Base-by-base conservation (phyloP, 352 stramenopile genomes). In the Pythium rishiriense region DNA sequence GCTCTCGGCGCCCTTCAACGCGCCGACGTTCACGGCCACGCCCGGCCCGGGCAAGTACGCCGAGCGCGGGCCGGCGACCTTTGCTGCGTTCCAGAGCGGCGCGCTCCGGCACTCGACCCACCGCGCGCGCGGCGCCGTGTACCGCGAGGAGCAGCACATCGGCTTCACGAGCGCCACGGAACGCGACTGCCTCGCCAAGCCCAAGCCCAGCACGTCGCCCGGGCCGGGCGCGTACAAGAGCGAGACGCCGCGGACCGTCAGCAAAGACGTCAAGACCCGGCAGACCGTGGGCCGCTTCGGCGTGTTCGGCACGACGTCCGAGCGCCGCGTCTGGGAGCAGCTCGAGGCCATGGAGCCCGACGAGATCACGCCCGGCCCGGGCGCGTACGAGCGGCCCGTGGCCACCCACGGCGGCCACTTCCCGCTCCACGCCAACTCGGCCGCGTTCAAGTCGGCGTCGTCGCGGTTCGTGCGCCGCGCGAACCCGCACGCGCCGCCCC, bases 291-390 rank as follows among this genome's bases (percentile, higher is more conserved):
- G 84, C 2, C 79, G 84, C 43, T 83, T 85, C 46, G 82, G 84
- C 28, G 73, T 88, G 19, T 93, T 93, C 62, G 84, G 84, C n/a
- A 82, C 82, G 14, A 93, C 75, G 3, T 85, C 84, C 1, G 81
- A 90, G 62, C 76, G 84, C n/a, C 77, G 83, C 39, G 69, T 93
- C 6, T 93, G 82, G 84, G 79, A 79, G 8, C 69, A 76, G 3
- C 69, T 90, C 31, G 78, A 85, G 48, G 72, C 65, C 22, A 69
- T 77, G 33, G 74, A 87, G 55, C 52, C 66, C 2, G 67, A 89
- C 4, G 78, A 81, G 14, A 60, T 74, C 22, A 85, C 72, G 1
- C 84, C 83, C 6, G 81, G 78, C 2, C 83, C 83, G 3, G 83
- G 83, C 22, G 78, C 81, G 12, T 93, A 93, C 61, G 62, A 71